Base-by-base conservation (phyloP, 176 grass and related monocot genomes). In the Hordeum marinum region DNA sequence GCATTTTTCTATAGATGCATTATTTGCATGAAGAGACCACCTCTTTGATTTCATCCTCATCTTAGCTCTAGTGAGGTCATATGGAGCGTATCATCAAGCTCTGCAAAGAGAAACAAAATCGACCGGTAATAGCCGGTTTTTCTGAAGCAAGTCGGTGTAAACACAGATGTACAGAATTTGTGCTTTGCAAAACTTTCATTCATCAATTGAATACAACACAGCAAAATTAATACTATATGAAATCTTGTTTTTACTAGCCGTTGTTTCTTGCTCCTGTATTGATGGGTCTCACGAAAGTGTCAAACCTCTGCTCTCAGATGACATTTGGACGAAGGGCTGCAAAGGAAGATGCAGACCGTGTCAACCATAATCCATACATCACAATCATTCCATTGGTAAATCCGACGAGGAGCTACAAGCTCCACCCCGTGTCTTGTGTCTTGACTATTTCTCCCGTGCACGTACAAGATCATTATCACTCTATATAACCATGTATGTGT, bases 371-470 rank as follows among this genome's bases (percentile, higher is more conserved):
- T 68, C 25, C 17, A 77, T 58, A 17, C 20, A 26, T 4, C 23
- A 26, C 35, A 11, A 61, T 25, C 9, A 25, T 43, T 74, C 26
- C 62, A 57, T 68, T 41, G 83, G 74, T 11, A 23, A 69, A 11
- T 85, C 75, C 63, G 48, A 78, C 68, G 34, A 63, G 40, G 37
- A 58, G 34, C 46, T 58, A 52, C n/a, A 29, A 78, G 7, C 4
- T 58, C 45, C 73, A 68, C 10, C 7, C 7, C 11, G 29, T 68
- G 3, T 18, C 35, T 74, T 85, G 29, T 68, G 3, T 18, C 35
- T 74, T 85, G 83, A 78, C 75, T 10, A 24, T 24, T 68, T 85
- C 74, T 85, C 63, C 75, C 27, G 60, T 24, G 3, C 59, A 43
- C 4, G 2, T 20, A 54, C 36, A 70, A 8, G 7, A 60, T 15